phyloP scores from a whole-genome alignment of 495 filamentous ascomycete genomes.

The Penicillium riverlandense region DNA sequence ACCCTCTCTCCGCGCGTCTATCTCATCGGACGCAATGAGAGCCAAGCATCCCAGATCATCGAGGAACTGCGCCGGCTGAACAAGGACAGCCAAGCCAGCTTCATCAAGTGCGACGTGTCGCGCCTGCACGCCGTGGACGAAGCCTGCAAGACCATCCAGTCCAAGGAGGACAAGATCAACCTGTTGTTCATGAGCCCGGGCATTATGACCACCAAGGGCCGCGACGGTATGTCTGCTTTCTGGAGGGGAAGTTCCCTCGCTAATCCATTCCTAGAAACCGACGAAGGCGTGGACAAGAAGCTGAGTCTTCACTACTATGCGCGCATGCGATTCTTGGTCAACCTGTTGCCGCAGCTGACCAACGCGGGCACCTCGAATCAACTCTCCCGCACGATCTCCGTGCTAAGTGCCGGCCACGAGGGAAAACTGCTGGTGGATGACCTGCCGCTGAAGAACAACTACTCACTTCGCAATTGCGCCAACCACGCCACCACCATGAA shows the following conservation, averaged over 20 bases:
- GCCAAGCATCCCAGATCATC: constrained; percentile 27
- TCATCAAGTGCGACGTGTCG: constrained; percentile 48
- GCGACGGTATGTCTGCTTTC: constrained; percentile 13
- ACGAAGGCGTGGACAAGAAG: constrained; percentile 53
- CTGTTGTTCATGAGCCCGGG: constrained; percentile 45
- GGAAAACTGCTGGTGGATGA: constrained; percentile 41
- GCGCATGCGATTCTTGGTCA: constrained; percentile 56
- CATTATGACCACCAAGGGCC: constrained; percentile 21
- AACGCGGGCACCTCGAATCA: constrained; percentile 14
- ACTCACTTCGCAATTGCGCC: constrained; percentile 25
- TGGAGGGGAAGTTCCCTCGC: background rate
- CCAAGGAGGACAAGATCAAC: constrained; percentile 50
- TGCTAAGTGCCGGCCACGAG: constrained; percentile 47
- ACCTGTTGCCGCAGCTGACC: constrained; percentile 54
- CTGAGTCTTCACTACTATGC: constrained; percentile 55
- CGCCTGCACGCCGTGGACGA: constrained; percentile 52
- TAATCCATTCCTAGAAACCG: constrained; percentile 36
- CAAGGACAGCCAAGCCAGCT: constrained; percentile 37
- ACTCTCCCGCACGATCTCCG: constrained; percentile 52
- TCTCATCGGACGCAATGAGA: constrained; percentile 40
- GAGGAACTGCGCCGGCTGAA: constrained; percentile 21
- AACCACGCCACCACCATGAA: constrained; percentile 43
- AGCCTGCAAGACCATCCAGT: constrained; percentile 46
- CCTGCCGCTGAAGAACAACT: constrained; percentile 28
- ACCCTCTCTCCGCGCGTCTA: constrained; percentile 41